A percentile compares a stretch with the other conserved stretches of the same genome.
phyloP scores from a whole-genome alignment of 768 basidiomycete species.

The Boletales sp. region DNA sequence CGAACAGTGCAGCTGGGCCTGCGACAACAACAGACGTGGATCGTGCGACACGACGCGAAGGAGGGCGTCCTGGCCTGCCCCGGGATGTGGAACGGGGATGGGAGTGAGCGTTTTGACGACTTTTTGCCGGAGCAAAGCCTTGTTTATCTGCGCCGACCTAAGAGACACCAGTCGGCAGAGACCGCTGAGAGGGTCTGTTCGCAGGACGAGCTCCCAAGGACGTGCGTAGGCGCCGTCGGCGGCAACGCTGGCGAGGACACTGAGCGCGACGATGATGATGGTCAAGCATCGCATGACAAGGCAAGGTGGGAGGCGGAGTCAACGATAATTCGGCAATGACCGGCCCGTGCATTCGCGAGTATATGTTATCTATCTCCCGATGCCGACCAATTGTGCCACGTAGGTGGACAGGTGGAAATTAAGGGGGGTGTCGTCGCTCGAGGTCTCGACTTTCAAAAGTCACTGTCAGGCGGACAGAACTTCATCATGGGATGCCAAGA shows the following conservation, averaged over 20 bases:
- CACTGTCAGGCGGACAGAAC: too few species aligned
- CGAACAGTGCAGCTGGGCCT: slow-evolving; percentile 20
- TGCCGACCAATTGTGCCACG: too few species aligned
- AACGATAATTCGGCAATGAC: too few species aligned
- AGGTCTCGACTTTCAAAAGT: too few species aligned
- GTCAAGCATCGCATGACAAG: slow-evolving; percentile 13
- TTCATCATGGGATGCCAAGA: too few species aligned
- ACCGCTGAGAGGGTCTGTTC: slow-evolving; percentile 13
- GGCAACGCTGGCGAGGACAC: slow-evolving; percentile 1
- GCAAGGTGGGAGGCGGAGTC: too few species aligned
- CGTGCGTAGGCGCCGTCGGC: slow-evolving; percentile 60
- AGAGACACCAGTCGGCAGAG: slow-evolving; percentile 19
- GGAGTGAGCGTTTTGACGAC: slow-evolving; percentile 9
- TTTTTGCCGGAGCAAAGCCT: slow-evolving; percentile 9
- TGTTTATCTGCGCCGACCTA: slow-evolving; percentile 17
- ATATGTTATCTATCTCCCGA: too few species aligned
- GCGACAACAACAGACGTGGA: slow-evolving; percentile 8
- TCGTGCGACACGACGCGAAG: slow-evolving; percentile 22
- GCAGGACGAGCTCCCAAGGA: slow-evolving; percentile 50
- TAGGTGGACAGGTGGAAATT: too few species aligned
- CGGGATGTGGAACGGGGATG: slow-evolving; percentile 10
- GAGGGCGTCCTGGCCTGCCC: slow-evolving; percentile 3
- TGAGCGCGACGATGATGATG: slow-evolving; percentile 1
- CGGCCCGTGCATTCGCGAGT: too few species aligned
- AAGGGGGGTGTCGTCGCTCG: too few species aligned